A percentile compares a stretch with the other conserved stretches of the same genome.
Conservation (phyloP, 768 basidiomycete species). For the Hericium erinaceus region DNA sequence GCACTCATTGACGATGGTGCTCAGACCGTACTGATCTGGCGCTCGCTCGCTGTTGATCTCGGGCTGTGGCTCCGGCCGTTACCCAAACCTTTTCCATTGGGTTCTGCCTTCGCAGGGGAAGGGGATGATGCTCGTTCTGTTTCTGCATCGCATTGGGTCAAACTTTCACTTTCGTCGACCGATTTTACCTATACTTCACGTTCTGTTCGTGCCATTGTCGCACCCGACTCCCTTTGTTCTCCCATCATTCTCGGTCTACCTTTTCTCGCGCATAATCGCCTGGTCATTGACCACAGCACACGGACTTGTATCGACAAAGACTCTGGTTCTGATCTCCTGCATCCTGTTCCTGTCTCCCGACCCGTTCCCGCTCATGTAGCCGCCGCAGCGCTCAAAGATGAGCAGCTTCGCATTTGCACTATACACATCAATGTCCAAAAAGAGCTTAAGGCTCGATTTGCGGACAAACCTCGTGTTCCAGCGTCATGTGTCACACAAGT, state of each 20-base stretch:
- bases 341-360: background rate
- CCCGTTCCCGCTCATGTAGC: background rate
- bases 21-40: too few relatives aligned
- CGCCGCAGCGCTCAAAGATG: background rate
- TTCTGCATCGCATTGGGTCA: background rate
- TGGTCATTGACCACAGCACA: background rate
- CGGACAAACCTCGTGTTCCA: too few relatives aligned
- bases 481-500: too few relatives aligned
- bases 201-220: conserved; percentile 17
- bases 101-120: background rate
- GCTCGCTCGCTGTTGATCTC: too few relatives aligned
- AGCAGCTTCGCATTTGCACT: background rate
- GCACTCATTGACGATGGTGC: too few relatives aligned
- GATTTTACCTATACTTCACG: conserved; percentile 4
- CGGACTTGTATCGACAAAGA: background rate
- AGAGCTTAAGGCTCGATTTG: background rate
- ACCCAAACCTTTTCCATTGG: background rate
- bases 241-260: conserved; percentile 23
- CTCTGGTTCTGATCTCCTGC: background rate
- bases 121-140: background rate
- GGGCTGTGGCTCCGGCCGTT: background rate
- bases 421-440: background rate
- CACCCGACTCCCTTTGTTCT: conserved; percentile 15
- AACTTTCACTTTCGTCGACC: background rate
- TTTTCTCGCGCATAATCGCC: background rate